A percentile compares a stretch with the other conserved stretches of the same genome.
phyloP scores from a whole-genome alignment of 2,329 filamentous ascomycete species.

The Dactylonectria macrodidyma region DNA sequence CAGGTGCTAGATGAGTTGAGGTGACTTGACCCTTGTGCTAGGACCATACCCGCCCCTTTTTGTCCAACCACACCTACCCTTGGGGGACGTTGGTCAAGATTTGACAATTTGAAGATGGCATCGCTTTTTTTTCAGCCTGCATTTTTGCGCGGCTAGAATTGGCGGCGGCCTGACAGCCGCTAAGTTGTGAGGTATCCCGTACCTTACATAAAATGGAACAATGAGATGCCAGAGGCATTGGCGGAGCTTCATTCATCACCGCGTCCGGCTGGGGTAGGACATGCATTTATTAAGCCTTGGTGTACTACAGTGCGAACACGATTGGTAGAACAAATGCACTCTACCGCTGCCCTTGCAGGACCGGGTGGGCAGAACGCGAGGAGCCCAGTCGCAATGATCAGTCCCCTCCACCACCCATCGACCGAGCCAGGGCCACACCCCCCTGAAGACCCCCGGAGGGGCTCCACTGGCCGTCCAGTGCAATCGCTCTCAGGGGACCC shows the following conservation, averaged over 20 bases:
- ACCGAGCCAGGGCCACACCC: conserved; percentile 16
- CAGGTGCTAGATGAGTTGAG: conserved; percentile 31
- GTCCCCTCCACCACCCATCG: conserved; percentile 11
- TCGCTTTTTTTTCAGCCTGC: conserved; percentile 9
- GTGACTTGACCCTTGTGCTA: conserved; percentile 37
- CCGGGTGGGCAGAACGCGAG: conserved; percentile 34
- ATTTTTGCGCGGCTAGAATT: conserved; percentile 19
- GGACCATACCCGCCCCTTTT: conserved; percentile 40
- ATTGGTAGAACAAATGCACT: conserved; percentile 47
- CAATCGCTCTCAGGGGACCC: conserved; percentile 13
- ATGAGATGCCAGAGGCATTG: conserved; percentile 1
- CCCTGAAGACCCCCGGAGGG: conserved; percentile 4
- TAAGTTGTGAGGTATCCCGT: background rate
- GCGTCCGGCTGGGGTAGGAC: conserved; percentile 4
- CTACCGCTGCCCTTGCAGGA: conserved; percentile 48
- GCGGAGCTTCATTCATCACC: conserved; percentile 3
- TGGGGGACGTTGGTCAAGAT: conserved; percentile 21
- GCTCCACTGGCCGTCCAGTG: background rate
- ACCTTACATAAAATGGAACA: background rate
- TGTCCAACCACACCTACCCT: conserved; percentile 39
- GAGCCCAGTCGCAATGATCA: conserved; percentile 2
- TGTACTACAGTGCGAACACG: conserved; percentile 33
- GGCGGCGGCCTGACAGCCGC: conserved; percentile 18
- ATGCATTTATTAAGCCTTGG: conserved; percentile 10
- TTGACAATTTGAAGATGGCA: conserved; percentile 23